phyloP scores from a whole-genome alignment of 345 rosid genomes.

The Carallia pectinifolia region DNA sequence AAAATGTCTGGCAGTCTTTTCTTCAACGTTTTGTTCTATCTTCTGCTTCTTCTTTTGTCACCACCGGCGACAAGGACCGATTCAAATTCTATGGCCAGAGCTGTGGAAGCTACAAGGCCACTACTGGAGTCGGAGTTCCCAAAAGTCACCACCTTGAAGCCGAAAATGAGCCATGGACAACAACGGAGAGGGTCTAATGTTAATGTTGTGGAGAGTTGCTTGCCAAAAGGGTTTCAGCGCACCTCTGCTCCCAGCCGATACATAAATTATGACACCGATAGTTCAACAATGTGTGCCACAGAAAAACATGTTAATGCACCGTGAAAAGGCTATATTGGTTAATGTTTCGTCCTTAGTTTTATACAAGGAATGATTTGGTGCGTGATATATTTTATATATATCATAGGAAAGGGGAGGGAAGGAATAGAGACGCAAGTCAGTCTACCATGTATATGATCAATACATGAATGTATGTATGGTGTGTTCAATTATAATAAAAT shows the following conservation, averaged over 20 bases:
- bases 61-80: constrained; percentile 1
- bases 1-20: constrained; percentile 27
- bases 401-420: background rate
- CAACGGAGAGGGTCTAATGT: background rate
- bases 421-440: constrained; percentile 6
- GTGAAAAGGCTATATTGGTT: background rate
- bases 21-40: constrained; percentile 18
- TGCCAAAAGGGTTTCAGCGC: constrained; percentile 58
- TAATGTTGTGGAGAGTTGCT: constrained; percentile 34
- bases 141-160: constrained; percentile 19
- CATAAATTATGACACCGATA: constrained; percentile 38
- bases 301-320: constrained; percentile 17
- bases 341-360: background rate
- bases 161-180: constrained; percentile 3
- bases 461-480: background rate
- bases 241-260: constrained; percentile 61
- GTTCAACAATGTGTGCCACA: constrained; percentile 37
- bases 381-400: background rate
- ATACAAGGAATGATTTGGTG: background rate
- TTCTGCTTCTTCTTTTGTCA: constrained; percentile 27
- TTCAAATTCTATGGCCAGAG: background rate
- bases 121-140: constrained; percentile 12
- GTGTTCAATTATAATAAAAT: background rate
- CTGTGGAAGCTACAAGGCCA: constrained; percentile 33
- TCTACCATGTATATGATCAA: background rate